A percentile compares a stretch with the other conserved stretches of the same genome.
These are phyloP conservation scores for Brassica rapa DNA, from an alignment of 345 rosid species.

Conservation along the genomic window DNA sequence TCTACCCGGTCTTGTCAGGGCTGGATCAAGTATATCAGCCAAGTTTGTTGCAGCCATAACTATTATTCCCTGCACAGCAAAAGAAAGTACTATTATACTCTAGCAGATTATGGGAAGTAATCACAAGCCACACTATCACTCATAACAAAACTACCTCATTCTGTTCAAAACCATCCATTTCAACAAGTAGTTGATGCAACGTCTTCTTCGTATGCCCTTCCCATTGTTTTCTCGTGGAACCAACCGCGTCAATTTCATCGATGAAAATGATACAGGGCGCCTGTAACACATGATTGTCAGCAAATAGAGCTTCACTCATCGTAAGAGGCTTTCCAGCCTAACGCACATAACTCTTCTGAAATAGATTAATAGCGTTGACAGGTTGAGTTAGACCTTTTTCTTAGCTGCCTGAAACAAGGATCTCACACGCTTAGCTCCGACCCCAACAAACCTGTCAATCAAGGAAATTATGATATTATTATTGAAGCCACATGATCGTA, in stretches of 20 bases:
- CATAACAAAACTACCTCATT: constrained; percentile 63
- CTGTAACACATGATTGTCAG: constrained; percentile 44
- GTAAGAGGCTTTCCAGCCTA: background rate
- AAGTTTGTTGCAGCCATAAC: constrained; percentile 99
- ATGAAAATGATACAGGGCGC: constrained; percentile 98
- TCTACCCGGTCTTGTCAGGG: constrained; percentile 99
- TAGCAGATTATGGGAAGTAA: background rate
- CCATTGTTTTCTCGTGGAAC: constrained; percentile 97
- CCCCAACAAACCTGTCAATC: constrained; percentile 92
- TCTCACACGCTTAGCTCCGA: constrained; percentile 95
- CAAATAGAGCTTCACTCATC: constrained; percentile 2
- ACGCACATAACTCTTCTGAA: constrained; percentile 8
- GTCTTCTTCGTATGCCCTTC: constrained; percentile 99
- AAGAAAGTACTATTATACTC: constrained; percentile 13
- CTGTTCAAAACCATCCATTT: constrained; percentile 99
- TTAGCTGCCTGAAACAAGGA: constrained; percentile 97
- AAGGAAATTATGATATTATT: constrained; percentile 20
- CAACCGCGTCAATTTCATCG: constrained; percentile 98
- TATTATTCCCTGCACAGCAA: constrained; percentile 75
- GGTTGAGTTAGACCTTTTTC: constrained; percentile 62
- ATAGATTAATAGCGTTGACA: background rate
- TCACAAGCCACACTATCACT: constrained; percentile 3
- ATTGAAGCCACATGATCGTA: background rate
- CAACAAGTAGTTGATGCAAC: constrained; percentile 95
- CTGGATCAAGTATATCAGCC: constrained; percentile 99